phyloP scores from a whole-genome alignment of 2,329 filamentous ascomycete species.

The Cladophialophora chaetospira region DNA sequence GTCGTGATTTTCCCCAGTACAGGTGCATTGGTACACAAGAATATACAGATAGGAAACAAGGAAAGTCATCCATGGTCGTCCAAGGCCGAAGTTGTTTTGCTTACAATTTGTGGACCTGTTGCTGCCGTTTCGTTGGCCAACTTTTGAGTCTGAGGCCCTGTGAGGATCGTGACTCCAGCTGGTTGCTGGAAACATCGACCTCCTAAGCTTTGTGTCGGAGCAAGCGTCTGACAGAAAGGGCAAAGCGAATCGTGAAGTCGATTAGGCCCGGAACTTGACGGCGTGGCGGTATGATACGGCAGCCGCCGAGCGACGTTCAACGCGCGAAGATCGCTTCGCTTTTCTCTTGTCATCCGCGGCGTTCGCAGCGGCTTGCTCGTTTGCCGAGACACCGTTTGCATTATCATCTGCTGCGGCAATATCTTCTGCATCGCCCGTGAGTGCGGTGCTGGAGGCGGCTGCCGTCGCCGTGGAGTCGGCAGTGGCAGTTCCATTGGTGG shows the following conservation, averaged over 20 bases:
- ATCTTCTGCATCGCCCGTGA: not conserved
- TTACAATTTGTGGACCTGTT: not conserved
- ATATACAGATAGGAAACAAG: too few relatives aligned
- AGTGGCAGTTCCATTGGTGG: not conserved
- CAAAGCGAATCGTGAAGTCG: not conserved
- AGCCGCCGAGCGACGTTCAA: conserved; percentile 3
- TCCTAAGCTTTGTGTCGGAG: too few relatives aligned
- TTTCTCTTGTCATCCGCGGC: conserved; percentile 7
- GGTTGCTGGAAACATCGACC: too few relatives aligned
- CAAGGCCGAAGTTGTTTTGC: too few relatives aligned
- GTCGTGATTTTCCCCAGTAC: too few relatives aligned
- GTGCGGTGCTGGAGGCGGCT: not conserved
- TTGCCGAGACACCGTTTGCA: not conserved
- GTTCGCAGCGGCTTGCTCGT: conserved; percentile 1
- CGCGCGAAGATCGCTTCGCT: conserved; percentile 4
- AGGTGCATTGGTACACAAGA: too few relatives aligned
- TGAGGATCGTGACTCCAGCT: too few relatives aligned
- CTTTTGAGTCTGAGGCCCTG: not conserved
- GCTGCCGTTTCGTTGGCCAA: not conserved
- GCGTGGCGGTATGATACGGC: conserved; percentile 8
- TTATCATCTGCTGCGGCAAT: not conserved
- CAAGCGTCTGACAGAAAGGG: too few relatives aligned
- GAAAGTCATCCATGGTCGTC: not conserved
- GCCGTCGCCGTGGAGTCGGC: not conserved
- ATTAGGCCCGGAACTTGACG: not conserved